A percentile compares a stretch with the other conserved stretches of the same genome.
phyloP scores from a whole-genome alignment of 495 filamentous ascomycete genomes.

The Echria macrotheca region DNA sequence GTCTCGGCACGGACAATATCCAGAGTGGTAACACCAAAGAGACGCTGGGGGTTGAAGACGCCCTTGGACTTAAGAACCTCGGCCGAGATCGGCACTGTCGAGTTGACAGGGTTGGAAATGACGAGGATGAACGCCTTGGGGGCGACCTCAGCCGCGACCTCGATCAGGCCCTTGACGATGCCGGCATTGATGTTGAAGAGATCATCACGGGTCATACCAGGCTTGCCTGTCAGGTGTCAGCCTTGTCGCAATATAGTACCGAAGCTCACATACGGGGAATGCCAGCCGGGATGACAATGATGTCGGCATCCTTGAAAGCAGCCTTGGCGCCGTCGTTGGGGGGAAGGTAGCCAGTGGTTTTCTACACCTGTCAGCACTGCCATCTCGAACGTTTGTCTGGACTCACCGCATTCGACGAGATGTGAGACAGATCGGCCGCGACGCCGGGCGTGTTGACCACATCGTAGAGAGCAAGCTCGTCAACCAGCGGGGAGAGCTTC shows the following conservation, averaged over 20 bases:
- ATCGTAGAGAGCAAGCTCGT: conserved; percentile 95
- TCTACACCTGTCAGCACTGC: conserved; percentile 47
- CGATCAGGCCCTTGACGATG: conserved; percentile 81
- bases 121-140: conserved; percentile 91
- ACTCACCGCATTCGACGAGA: conserved; percentile 86
- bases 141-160: conserved; percentile 75
- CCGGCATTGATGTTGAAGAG: conserved; percentile 98
- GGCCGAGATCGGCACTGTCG: conserved; percentile 93
- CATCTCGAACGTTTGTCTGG: background rate
- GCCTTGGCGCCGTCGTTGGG: conserved; percentile 83
- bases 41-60: conserved; percentile 86
- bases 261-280: conserved; percentile 73
- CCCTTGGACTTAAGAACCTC: conserved; percentile 89
- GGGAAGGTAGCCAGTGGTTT: conserved; percentile 85
- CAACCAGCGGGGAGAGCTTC: conserved; percentile 77
- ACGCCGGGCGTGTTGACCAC: conserved; percentile 98
- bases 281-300: conserved; percentile 94
- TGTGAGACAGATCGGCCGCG: conserved; percentile 91
- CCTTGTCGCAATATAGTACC: background rate
- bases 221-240: conserved; percentile 65
- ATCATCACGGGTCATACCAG: conserved; percentile 98
- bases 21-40: conserved; percentile 97
- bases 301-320: conserved; percentile 83
- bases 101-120: conserved; percentile 99
- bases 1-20: conserved; percentile 98